Conservation (phyloP, 2,329 filamentous ascomycete species). For the Cordyceps cateniannulata region DNA sequence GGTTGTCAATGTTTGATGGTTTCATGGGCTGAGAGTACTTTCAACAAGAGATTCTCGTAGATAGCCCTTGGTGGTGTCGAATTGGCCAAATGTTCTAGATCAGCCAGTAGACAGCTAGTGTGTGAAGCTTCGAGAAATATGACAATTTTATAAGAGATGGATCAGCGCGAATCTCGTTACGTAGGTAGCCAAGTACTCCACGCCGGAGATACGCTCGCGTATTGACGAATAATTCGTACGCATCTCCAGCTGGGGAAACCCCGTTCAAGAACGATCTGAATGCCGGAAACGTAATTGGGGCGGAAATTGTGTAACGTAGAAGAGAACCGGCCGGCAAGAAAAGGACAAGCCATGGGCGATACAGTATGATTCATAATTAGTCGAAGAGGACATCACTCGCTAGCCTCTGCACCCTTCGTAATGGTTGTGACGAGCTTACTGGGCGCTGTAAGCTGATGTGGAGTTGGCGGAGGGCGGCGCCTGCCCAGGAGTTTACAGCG, state of each 20-base stretch:
- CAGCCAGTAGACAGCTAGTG: too few species aligned
- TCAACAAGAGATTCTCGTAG: background rate
- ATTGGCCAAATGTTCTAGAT: too few species aligned
- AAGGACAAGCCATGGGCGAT: background rate
- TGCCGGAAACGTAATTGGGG: background rate
- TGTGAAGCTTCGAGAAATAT: too few species aligned
- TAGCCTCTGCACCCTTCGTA: slow-evolving; percentile 5
- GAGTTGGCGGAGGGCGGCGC: slow-evolving; percentile 7
- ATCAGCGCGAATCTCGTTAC: background rate
- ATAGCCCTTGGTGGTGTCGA: too few species aligned
- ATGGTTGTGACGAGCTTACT: slow-evolving; percentile 1
- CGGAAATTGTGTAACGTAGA: background rate
- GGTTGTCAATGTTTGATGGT: background rate
- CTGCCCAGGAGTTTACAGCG: background rate
- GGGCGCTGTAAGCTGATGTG: slow-evolving; percentile 10
- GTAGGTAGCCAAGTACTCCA: too few species aligned
- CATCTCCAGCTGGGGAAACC: too few species aligned
- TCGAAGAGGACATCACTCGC: background rate
- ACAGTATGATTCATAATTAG: slow-evolving; percentile 13
- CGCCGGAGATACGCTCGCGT: too few species aligned
- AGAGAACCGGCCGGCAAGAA: background rate
- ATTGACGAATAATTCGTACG: too few species aligned
- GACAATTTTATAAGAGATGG: background rate
- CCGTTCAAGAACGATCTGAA: background rate
- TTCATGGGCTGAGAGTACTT: background rate